Base-by-base conservation (phyloP, 352 stramenopile genomes). In the Phytophthora constricta region DNA sequence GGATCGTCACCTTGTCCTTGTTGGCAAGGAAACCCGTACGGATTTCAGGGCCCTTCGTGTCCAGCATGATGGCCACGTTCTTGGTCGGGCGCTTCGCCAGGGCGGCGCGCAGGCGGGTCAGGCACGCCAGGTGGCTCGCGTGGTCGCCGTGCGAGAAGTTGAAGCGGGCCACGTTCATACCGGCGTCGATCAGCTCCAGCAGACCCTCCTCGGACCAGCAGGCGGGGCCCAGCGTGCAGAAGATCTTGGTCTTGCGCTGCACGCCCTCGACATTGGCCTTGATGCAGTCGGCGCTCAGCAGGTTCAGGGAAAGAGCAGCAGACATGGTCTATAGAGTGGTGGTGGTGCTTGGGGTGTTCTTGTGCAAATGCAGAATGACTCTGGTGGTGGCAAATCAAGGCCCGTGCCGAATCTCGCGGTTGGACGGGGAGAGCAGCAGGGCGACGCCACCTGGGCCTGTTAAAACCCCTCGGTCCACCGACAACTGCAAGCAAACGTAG, bases 131-230 rank as follows among this genome's bases (percentile, higher is more conserved):
- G 68, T 91, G 83, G 50, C 64, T 93, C 60, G 98, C 93, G 62
- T 96, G 93, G 50, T 98, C 98, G 46, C 97, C 97, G 80, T 99
- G 97, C 41, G 93, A 98, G 78, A 99, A 99, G 82, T 99, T 99
- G 59, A 99, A 85, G 42, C 97, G 87, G 78, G 98, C 98, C 16
- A 99, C 86, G 64, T 94, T 97, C 92, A 99, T 98, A 67, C 97
- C 97, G 45, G 76, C 78, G 62, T 90, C 82, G 52, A 90, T 87
- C 43, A 90, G 71, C 45, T 91, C 58, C 23, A 95, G 93, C 33
- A 99, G 83, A 50, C 73, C 94, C 49, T 97, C 90, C 31, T 98
- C 92, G 37, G 89, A 90, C 95, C 96, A 99, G 68, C 86, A 97
- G 25, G 87, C 70, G 27, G 90, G 90, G 33, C 90, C 90, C 42